phyloP scores from a whole-genome alignment of 805 yeast genomes.

The Yarrowia alimentaria region DNA sequence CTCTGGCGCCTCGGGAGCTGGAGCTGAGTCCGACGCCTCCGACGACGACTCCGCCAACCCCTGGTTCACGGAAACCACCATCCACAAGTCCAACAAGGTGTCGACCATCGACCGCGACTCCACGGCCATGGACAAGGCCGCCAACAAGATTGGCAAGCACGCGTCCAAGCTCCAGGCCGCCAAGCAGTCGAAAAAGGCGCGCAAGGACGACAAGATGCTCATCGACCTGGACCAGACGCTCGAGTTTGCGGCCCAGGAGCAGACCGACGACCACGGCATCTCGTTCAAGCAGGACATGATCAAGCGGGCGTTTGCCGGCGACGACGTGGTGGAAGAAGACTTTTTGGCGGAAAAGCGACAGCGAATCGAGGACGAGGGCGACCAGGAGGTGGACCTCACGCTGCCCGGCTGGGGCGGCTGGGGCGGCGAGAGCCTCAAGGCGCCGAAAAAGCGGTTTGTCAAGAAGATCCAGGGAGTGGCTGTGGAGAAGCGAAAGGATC shows the following conservation, averaged over 20 bases:
- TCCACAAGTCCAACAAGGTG: slow-evolving; percentile 45
- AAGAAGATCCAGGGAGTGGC: slow-evolving; percentile 77
- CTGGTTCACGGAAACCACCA: slow-evolving; percentile 44
- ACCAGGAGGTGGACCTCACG: slow-evolving; percentile 78
- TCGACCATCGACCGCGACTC: slow-evolving; percentile 47
- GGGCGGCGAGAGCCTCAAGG: slow-evolving; percentile 66
- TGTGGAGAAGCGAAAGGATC: slow-evolving; percentile 71
- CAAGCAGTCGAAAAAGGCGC: slow-evolving; percentile 32
- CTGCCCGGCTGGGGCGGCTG: slow-evolving; percentile 98
- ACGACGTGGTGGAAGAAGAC: slow-evolving; percentile 73
- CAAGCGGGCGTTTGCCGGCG: slow-evolving; percentile 95
- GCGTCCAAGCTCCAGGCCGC: slow-evolving; percentile 40
- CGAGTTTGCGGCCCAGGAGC: slow-evolving; percentile 49
- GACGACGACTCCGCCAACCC: slow-evolving; percentile 38
- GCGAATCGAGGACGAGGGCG: slow-evolving; percentile 73
- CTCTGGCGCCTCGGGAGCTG: no score
- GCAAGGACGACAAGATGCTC: slow-evolving; percentile 33
- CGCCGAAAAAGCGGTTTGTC: slow-evolving; percentile 55
- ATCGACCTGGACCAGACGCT: slow-evolving; percentile 49
- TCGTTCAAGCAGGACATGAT: slow-evolving; percentile 81
- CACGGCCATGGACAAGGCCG: slow-evolving; percentile 28
- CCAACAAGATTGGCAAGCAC: slow-evolving; percentile 44
- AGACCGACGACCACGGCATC: slow-evolving; percentile 41
- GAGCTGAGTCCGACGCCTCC: slow-evolving; percentile 3
- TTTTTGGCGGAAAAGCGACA: slow-evolving; percentile 74